Evolutionary conservation across 148 eudicot species (phyloP), one percentile per base, ranked within the genome.

Genomic region (Amaranthus cruentus): DNA sequence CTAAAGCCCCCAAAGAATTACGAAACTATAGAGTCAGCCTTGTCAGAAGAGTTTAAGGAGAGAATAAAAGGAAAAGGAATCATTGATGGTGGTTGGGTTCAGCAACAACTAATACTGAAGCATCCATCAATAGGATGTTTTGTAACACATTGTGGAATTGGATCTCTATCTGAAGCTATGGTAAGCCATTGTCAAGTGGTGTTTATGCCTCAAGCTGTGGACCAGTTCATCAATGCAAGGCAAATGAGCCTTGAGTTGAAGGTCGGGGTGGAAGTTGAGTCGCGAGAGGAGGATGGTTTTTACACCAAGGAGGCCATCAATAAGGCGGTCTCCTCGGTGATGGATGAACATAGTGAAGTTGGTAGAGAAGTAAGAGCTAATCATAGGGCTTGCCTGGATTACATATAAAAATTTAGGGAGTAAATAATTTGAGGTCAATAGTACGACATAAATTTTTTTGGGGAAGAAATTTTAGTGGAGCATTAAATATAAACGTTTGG

Each of bases 51-150:
- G 9, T 80, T 85, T 11, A 9, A 4, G 5, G 76, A 74, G 9
- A 83, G 88, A 59, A 82, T 71, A 7, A 14, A 42, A 62, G 81
- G 72, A 5, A 69, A 71, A 79, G 91, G 91, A 11, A 62, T 86
- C 9, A 80, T 88, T 6, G 52, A 76, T 47, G 81, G 80, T 0
- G 89, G 76, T 48, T 85, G 91, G 91, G 82, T 86, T 4, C 89
- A 85, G 51, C 89, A 86, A 57, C 86, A 72, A 2, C 38, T 74
- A 65, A 75, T 88, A 9, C 5, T 88, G 51, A 62, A 55, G 7
- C 91, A 86, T 62, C 75, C 85, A 9, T 74, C 83, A 0, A 78
- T 87, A 0, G 91, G 88, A 12, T 87, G 88, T 57, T 85, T 81
- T 8, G 78, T 87, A 46, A 83, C 85, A 1, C 89, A 88, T 64